Conservation (phyloP, 805 yeast species). For the Kodamaea hsintzibuensis region DNA sequence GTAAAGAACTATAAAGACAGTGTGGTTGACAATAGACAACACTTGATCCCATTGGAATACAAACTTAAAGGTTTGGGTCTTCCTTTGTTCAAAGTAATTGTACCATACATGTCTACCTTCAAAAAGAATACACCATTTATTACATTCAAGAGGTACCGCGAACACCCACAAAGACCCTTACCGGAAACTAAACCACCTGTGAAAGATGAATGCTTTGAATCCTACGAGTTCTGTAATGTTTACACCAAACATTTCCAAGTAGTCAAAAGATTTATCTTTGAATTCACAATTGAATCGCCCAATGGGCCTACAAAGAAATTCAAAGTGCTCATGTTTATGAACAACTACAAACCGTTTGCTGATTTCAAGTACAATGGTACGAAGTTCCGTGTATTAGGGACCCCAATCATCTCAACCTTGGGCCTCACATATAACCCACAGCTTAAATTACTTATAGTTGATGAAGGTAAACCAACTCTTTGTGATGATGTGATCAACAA, state of each 20-base stretch:
- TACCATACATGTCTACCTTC: conserved; percentile 38
- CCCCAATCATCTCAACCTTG: conserved; percentile 32
- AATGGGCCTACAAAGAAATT: conserved; percentile 16
- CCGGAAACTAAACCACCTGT: conserved; percentile 2
- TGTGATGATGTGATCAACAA: conserved; percentile 36
- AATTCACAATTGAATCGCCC: conserved; percentile 23
- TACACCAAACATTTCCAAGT: conserved; percentile 26
- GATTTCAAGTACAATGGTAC: conserved; percentile 40
- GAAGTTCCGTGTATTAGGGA: conserved; percentile 40
- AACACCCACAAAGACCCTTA: conserved; percentile 26
- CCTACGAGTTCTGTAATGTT: conserved; percentile 36
- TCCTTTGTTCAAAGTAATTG: conserved; percentile 36
- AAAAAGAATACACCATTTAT: conserved; percentile 37
- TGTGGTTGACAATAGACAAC: conserved; percentile 28
- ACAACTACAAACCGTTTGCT: conserved; percentile 37
- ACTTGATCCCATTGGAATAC: conserved; percentile 33
- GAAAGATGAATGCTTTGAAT: conserved; percentile 31
- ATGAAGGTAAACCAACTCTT: conserved; percentile 34
- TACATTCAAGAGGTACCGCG: conserved; percentile 32
- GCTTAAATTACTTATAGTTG: conserved; percentile 35
- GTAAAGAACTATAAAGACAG: not conserved
- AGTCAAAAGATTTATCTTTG: conserved; percentile 30
- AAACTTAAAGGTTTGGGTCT: conserved; percentile 35
- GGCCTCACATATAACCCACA: conserved; percentile 32
- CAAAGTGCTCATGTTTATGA: conserved; percentile 33